Conservation (phyloP, 495 filamentous ascomycete genomes). For the Echria macrotheca region DNA sequence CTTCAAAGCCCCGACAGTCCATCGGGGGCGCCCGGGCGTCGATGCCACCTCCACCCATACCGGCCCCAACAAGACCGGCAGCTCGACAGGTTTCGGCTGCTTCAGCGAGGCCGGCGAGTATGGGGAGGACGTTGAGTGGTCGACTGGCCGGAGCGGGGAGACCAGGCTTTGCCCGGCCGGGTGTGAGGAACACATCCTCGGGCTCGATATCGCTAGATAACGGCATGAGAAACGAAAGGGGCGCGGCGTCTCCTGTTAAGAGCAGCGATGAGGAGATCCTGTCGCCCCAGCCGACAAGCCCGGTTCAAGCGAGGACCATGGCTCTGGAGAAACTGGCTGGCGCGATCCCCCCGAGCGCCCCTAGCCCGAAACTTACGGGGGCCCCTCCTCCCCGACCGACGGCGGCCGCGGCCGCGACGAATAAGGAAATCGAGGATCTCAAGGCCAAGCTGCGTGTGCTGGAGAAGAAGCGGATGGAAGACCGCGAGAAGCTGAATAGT, state of each 20-base stretch:
- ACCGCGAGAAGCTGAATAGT: conserved; percentile 78
- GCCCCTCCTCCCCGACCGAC: conserved; percentile 11
- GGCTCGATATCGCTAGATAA: conserved; percentile 33
- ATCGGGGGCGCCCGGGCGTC: conserved; percentile 50
- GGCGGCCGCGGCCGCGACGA: conserved; percentile 39
- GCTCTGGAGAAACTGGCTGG: conserved; percentile 44
- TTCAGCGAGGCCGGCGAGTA: conserved; percentile 21
- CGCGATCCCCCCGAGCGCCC: conserved; percentile 23
- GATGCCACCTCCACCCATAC: conserved; percentile 58
- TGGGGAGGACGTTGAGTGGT: conserved; percentile 31
- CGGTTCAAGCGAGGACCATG: conserved; percentile 37
- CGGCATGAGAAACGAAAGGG: conserved; percentile 24
- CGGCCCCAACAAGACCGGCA: conserved; percentile 23
- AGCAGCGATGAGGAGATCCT: conserved; percentile 35
- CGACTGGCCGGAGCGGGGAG: conserved; percentile 29
- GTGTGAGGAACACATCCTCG: conserved; percentile 36
- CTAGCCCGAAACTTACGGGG: conserved; percentile 15
- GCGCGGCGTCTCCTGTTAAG: conserved; percentile 31
- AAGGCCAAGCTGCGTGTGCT: conserved; percentile 72
- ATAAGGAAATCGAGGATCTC: conserved; percentile 70
- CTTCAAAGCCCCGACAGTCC: conserved; percentile 49
- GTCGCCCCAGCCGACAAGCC: conserved; percentile 43
- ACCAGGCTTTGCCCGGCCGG: conserved; percentile 28
- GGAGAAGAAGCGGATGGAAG: conserved; percentile 77
- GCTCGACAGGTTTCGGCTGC: conserved; percentile 32